A percentile compares a stretch with the other conserved stretches of the same genome.
phyloP scores from a whole-genome alignment of 495 filamentous ascomycete genomes.

The Talaromyces nanjingensis region DNA sequence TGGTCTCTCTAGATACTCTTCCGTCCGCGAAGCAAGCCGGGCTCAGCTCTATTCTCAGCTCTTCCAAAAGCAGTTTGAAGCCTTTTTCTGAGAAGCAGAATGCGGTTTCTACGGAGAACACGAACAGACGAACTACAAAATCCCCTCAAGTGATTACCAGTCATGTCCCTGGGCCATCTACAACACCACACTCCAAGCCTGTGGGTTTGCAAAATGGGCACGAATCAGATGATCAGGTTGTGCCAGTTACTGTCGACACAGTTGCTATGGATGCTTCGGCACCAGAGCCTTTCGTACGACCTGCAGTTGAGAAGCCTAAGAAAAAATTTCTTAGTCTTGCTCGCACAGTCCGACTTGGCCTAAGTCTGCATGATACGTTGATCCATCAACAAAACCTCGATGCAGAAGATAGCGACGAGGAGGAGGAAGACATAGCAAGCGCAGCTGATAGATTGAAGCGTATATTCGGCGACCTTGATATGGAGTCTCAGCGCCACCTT shows the following conservation, averaged over 20 bases:
- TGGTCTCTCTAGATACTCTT: conserved; percentile 50
- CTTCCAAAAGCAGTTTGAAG: conserved; percentile 19
- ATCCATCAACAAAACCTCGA: conserved; percentile 13
- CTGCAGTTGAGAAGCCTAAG: not conserved
- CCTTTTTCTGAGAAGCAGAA: conserved; percentile 23
- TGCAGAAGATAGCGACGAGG: conserved; percentile 9
- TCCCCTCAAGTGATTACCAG: not conserved
- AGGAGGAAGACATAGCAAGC: conserved; percentile 11
- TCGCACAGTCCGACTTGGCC: conserved; percentile 37
- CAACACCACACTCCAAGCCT: not conserved
- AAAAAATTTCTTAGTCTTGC: conserved; percentile 27
- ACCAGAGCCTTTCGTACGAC: not conserved
- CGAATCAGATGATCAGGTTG: not conserved
- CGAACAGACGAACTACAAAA: not conserved
- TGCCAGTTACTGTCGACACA: not conserved
- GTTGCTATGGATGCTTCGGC: not conserved
- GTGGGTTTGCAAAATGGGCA: not conserved
- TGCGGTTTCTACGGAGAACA: not conserved
- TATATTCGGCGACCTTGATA: conserved; percentile 39
- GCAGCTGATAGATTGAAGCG: conserved; percentile 30
- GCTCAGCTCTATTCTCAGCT: conserved; percentile 19
- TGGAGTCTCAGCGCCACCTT: conserved; percentile 35
- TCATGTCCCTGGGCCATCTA: not conserved
- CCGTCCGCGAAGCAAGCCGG: conserved; percentile 37
- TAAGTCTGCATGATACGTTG: conserved; percentile 41